Percentiles rank a stretch among this genome's conserved stretches.
These are phyloP conservation scores for Trypanosoma avium DNA, from an alignment of 208 protist species.

Conservation along the genomic window DNA sequence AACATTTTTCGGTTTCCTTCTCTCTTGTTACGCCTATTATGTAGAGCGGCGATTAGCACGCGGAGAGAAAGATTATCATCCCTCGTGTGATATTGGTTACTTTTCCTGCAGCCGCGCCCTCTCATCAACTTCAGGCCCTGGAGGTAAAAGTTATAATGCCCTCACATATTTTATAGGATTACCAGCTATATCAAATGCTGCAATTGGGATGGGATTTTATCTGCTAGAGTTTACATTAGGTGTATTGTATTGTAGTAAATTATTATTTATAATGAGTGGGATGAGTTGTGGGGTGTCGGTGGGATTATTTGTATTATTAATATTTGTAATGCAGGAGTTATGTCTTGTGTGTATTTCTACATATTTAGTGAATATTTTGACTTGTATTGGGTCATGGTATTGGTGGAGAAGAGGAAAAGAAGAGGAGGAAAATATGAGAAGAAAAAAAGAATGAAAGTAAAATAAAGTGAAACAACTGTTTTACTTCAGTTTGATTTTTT, in stretches of 20 bases:
- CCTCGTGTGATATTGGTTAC: conserved; percentile 66
- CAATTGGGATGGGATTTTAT: conserved; percentile 66
- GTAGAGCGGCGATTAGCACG: conserved; percentile 51
- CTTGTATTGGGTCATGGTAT: conserved; percentile 37
- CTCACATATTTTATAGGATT: conserved; percentile 57
- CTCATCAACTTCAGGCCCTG: too few relatives aligned
- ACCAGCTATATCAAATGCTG: conserved; percentile 62
- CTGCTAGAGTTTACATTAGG: conserved; percentile 39
- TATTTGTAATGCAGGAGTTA: conserved; percentile 52
- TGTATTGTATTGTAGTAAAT: conserved; percentile 26
- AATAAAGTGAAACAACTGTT: too few relatives aligned
- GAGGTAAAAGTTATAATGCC: conserved; percentile 55
- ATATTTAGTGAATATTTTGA: conserved; percentile 74
- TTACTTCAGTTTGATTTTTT: neutral
- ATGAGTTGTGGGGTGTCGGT: conserved; percentile 39
- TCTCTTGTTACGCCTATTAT: conserved; percentile 68
- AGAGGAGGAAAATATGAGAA: neutral
- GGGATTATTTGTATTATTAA: conserved; percentile 52
- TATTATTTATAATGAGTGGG: conserved; percentile 48
- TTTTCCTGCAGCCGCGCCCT: conserved; percentile 80
- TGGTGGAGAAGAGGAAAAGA: conserved; percentile 24
- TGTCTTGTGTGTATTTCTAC: conserved; percentile 72
- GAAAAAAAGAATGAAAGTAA: neutral
- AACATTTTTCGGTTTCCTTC: conserved; percentile 41
- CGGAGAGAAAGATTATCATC: conserved; percentile 42